Base-by-base conservation (phyloP, 1,284 basidiomycete genomes). In the Taiwanofungus camphoratus region DNA sequence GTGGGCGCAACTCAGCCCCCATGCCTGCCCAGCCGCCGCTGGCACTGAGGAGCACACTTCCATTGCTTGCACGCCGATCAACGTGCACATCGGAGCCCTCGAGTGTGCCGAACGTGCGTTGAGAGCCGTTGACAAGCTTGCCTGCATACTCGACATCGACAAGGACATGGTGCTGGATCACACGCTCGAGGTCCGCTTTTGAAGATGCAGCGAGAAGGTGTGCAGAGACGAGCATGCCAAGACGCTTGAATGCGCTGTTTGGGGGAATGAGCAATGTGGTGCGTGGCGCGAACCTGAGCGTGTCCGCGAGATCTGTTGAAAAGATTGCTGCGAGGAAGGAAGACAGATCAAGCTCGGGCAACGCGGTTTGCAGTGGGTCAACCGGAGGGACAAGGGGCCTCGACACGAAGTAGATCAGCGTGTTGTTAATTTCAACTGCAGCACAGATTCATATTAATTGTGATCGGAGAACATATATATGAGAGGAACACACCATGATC, bases 261-360 rank as follows among this genome's bases (percentile, higher is more conserved):
- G 78, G 81, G 0, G 96, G 96, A 19, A 96, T 82, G 34, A 99
- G 77, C 49, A 93, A 79, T 1, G 92, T 89, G 4, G 87, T 84
- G 7, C 77, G 79, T 0, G 89, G 82, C 15, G 76, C 74, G 13
- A 63, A 73, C 52, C 82, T 82, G 34, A 94, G 68, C 9, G 67
- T 68, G 32, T 87, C 78, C 6, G 88, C 87, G 27, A 95, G 74
- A 9, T 79, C 78, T 2, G 89, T 85, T 2, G 93, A 89, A 59
- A 91, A 92, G 13, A 93, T 71, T 3, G 91, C 86, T 0, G 92
- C 92, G 31, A 98, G 77, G 66, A 94, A 99, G 1, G 85, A 82
- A 0, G 93, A 95, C 16, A 92, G 74, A 29, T 92, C 82, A 3
- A 96, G 73, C 40, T 77, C 76, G 0, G 92, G 88, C 8, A 96